Base-by-base conservation (phyloP, 1,284 basidiomycete genomes). In the Peniophora sp. region DNA sequence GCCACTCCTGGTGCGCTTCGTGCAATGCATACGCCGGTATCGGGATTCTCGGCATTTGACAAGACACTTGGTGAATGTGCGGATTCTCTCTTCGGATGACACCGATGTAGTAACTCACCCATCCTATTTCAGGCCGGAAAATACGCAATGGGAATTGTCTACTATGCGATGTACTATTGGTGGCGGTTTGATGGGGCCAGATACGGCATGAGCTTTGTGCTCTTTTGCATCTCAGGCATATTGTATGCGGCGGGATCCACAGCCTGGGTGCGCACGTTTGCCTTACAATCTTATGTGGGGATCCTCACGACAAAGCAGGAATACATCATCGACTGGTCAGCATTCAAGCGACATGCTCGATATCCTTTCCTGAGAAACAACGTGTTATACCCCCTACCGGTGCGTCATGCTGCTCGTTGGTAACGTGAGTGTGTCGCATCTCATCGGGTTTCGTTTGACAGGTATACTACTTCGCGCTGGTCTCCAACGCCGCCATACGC, bases 1-100 rank as follows among this genome's bases (percentile, higher is more conserved):
- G 1, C 91, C 92, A 0, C 73, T 87, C 14, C 51, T 89, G 1
- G 71, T 83, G 27, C 92, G 95, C 70, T 64, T 94, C 44, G 72
- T 89, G 11, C 95, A 98, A 64, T 92, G 90, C 64, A 61, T 96
- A 41, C 87, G 85, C 59, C 91, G 95, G 72, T 97, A 85, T 64
- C 67, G 68, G 38, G 94, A 97, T 64, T 91, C 89, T 8, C 70
- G 72, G 41, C 68, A 88, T 44, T 16, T 12, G 25, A 61, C 71
- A 24, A 87, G 87, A 0, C 93, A 97, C 72, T 70, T 97, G 27
- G 79, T 97, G 63, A 97, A 97, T 57, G 92, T 88, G 50, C 53
- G 77, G 38, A 8, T 41, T 16, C 19, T 8, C 5, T 41, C 38
- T 41, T 6, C 38, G 47, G 39, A 52, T 6, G 27, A 12, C 23